phyloP scores from a whole-genome alignment of 2,329 filamentous ascomycete species.

The Fusarium setosum region DNA sequence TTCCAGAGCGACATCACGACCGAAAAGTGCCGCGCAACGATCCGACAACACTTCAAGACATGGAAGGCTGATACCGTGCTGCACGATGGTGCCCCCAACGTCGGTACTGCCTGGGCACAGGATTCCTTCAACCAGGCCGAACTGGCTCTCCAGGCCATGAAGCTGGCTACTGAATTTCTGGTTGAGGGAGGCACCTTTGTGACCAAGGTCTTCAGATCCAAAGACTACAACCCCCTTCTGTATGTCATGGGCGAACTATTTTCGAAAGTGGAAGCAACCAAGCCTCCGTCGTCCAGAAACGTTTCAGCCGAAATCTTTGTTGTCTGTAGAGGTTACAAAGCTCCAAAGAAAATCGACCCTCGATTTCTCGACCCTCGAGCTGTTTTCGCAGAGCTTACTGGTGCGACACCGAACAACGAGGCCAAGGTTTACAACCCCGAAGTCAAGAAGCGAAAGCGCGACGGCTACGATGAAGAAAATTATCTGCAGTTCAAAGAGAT shows the following conservation, averaged over 20 bases:
- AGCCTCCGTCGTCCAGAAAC: constrained; percentile 94
- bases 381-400: constrained; percentile 92
- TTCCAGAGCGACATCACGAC: constrained; percentile 99
- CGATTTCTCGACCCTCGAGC: constrained; percentile 89
- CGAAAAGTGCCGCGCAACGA: constrained; percentile 92
- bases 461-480: constrained; percentile 97
- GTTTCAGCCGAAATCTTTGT: constrained; percentile 99
- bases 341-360: constrained; percentile 91
- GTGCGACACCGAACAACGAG: constrained; percentile 91
- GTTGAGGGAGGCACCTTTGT: constrained; percentile 92
- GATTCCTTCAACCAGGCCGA: constrained; percentile 99
- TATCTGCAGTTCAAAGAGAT: constrained; percentile 93
- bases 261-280: constrained; percentile 94
- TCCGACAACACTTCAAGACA: constrained; percentile 90
- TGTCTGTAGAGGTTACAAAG: constrained; percentile 94
- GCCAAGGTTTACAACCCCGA: constrained; percentile 99
- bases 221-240: constrained; percentile 94
- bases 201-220: constrained; percentile 96
- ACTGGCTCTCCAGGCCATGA: constrained; percentile 88
- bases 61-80: constrained; percentile 97
- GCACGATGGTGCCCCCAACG: constrained; percentile 97
- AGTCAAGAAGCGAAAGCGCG: constrained; percentile 95
- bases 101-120: constrained; percentile 97
- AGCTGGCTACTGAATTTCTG: constrained; percentile 93
- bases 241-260: constrained; percentile 99